Evolutionary conservation across 108 stramenopile genomes (phyloP).

Genomic region (Phaeodactylum tricornutum): DNA sequence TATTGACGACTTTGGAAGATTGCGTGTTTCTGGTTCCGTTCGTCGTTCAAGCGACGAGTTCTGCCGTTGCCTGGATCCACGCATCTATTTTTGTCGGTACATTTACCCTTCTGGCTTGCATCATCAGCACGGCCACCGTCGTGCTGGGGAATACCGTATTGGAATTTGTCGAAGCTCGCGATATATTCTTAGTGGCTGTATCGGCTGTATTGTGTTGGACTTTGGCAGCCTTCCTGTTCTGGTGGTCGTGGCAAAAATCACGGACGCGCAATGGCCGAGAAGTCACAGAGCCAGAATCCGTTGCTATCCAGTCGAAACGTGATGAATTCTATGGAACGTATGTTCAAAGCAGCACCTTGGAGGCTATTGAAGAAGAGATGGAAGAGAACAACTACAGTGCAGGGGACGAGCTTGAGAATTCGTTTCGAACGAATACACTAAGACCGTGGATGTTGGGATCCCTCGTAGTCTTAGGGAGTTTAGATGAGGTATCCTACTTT

Average conservation of each 20-base stretch:
- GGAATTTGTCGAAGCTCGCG: constrained; percentile 6
- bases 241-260: constrained; percentile 20
- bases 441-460: constrained; percentile 31
- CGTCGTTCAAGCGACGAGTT: constrained; percentile 22
- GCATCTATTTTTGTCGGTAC: constrained; percentile 33
- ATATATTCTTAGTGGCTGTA: constrained; percentile 20
- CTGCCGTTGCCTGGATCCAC: constrained; percentile 25
- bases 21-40: constrained; percentile 61
- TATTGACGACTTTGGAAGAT: constrained; percentile 60
- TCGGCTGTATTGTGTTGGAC: constrained; percentile 46
- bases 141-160: not conserved
- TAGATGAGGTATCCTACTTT: constrained; percentile 71
- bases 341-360: not conserved
- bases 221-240: constrained; percentile 8
- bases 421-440: not conserved
- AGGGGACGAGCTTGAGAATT: not conserved
- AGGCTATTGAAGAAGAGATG: constrained; percentile 2
- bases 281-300: constrained; percentile 10
- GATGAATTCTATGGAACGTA: constrained; percentile 4
- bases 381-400: not conserved
- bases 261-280: constrained; percentile 10
- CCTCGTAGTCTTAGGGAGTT: constrained; percentile 45
- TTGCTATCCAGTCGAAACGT: not conserved
- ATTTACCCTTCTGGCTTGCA: not conserved
- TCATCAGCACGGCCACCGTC: not conserved